Conservation (phyloP, 140 eudicot species). For the Bidens hawaiensis region DNA sequence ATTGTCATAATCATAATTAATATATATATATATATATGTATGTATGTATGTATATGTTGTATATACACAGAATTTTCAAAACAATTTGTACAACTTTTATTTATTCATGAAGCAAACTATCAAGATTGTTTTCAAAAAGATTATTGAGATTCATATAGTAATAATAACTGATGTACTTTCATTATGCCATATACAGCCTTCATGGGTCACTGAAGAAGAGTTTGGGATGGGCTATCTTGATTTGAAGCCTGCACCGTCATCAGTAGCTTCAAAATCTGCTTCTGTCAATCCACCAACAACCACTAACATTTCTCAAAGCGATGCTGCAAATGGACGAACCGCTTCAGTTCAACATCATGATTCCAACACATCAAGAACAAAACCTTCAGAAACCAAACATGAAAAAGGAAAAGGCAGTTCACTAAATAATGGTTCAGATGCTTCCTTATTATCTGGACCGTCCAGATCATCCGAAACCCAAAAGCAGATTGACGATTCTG, state of each 20-base stretch:
- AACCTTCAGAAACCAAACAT: constrained; percentile 49
- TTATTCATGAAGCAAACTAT: too few species aligned
- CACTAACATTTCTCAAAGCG: constrained; percentile 41
- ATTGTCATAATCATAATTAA: too few species aligned
- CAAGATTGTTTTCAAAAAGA: too few species aligned
- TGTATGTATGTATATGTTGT: too few species aligned
- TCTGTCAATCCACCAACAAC: constrained; percentile 40
- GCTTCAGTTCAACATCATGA: constrained; percentile 43
- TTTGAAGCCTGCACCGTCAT: constrained; percentile 55
- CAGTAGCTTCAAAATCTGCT: constrained; percentile 50
- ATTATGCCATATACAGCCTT: constrained; percentile 48
- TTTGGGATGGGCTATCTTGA: constrained; percentile 98
- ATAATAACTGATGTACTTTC: constrained; percentile 21
- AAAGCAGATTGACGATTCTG: constrained; percentile 62
- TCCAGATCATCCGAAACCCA: constrained; percentile 51
- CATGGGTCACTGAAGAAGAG: constrained; percentile 99
- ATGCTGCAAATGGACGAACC: constrained; percentile 48
- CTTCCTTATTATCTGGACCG: constrained; percentile 47
- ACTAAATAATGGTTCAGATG: constrained; percentile 56
- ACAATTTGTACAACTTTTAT: too few species aligned
- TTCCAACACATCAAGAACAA: constrained; percentile 36
- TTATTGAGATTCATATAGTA: too few species aligned
- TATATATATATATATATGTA: too few species aligned
- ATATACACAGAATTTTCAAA: too few species aligned
- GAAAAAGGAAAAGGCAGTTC: constrained; percentile 55